Percentiles rank a stretch among this genome's conserved stretches.
phyloP scores from a whole-genome alignment of 176 grass and related monocot genomes.

The Paspalum vaginatum region DNA sequence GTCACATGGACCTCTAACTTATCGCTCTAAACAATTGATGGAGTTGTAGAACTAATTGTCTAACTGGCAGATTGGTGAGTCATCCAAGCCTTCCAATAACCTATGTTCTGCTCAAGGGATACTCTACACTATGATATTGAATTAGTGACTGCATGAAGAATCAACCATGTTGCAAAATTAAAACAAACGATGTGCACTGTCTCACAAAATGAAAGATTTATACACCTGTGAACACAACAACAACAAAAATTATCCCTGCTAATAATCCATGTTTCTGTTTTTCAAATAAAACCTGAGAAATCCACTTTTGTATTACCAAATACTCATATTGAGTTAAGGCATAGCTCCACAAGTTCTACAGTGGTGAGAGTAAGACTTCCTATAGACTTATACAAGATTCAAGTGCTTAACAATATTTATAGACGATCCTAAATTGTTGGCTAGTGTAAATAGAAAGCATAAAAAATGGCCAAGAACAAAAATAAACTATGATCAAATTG shows the following conservation, averaged over 20 bases:
- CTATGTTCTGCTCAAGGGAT: not conserved
- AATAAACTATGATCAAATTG: constrained; percentile 1
- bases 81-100: not conserved
- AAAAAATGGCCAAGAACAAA: constrained; percentile 26
- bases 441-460: constrained; percentile 24
- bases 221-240: constrained; percentile 2
- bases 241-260: not conserved
- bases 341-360: not conserved
- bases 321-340: not conserved
- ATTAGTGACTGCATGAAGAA: not conserved
- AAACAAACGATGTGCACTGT: not conserved
- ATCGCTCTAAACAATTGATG: not conserved
- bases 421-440: not conserved
- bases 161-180: not conserved
- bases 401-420: constrained; percentile 15
- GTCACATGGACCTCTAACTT: constrained; percentile 6
- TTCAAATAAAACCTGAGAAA: not conserved
- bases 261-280: not conserved
- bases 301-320: not conserved
- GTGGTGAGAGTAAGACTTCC: not conserved
- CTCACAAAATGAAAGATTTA: constrained; percentile 23
- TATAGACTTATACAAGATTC: not conserved
- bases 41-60: not conserved
- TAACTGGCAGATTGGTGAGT: not conserved
- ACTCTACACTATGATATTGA: not conserved